Conservation (phyloP, 192 early-diverging fungal species). For the Gonapodya sp. region DNA sequence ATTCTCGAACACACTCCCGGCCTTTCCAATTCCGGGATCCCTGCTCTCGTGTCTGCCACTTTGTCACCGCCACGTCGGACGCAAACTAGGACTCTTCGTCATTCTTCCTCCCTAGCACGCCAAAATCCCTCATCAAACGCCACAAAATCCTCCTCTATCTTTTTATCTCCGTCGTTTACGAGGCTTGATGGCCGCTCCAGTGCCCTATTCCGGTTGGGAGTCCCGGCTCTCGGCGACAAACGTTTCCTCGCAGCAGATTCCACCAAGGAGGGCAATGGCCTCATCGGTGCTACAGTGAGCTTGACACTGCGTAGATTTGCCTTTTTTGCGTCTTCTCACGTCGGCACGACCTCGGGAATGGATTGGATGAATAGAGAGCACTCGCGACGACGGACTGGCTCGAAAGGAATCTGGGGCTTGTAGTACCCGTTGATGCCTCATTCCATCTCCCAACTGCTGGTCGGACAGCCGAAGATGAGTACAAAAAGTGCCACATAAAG, state of each 20-base stretch:
- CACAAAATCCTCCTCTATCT: neutral
- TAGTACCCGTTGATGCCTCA: conserved; percentile 75
- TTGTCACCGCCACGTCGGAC: neutral
- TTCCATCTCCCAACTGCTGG: conserved; percentile 80
- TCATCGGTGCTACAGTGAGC: neutral
- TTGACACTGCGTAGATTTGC: too few relatives aligned
- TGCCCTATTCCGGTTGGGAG: too few relatives aligned
- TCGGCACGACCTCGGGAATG: too few relatives aligned
- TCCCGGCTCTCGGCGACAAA: too few relatives aligned
- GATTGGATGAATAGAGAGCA: neutral
- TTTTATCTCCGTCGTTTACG: too few relatives aligned
- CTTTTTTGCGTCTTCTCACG: too few relatives aligned
- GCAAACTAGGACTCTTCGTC: neutral
- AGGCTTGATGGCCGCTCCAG: too few relatives aligned
- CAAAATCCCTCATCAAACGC: neutral
- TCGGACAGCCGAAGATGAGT: conserved; percentile 63
- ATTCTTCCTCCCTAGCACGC: neutral
- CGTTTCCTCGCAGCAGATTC: neutral
- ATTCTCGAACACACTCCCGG: too few relatives aligned
- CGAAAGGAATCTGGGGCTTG: conserved; percentile 39
- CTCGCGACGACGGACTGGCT: conserved; percentile 43
- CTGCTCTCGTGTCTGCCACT: neutral
- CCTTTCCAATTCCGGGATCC: neutral
- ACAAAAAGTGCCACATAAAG: conserved; percentile 46
- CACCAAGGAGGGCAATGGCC: neutral